phyloP scores from a whole-genome alignment of 169 alveolate species.

The Plasmodium gonderi region DNA sequence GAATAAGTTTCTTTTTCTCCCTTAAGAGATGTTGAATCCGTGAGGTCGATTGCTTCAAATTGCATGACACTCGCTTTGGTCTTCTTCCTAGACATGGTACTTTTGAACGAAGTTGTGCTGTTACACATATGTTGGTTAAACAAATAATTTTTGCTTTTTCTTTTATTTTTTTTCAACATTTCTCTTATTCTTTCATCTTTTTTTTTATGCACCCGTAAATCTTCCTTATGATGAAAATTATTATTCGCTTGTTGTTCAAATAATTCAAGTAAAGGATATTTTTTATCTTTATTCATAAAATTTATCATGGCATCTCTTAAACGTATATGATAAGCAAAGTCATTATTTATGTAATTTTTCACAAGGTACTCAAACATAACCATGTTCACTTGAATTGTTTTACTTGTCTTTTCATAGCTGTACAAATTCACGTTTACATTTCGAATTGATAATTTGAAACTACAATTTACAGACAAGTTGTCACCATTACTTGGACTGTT shows the following conservation, averaged over 20 bases:
- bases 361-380: background rate
- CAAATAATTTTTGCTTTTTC: constrained; percentile 26
- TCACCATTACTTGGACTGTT: background rate
- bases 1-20: too few relatives aligned
- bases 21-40: too few relatives aligned
- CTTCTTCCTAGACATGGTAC: background rate
- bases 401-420: constrained; percentile 5
- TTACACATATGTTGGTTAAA: constrained; percentile 15
- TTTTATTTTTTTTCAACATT: background rate
- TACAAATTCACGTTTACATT: background rate
- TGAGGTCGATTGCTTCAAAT: too few relatives aligned
- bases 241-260: background rate
- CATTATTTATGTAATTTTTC: constrained; percentile 34
- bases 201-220: background rate
- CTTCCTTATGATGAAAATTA: background rate
- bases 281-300: constrained; percentile 25
- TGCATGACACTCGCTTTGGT: too few relatives aligned
- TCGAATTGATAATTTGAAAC: background rate
- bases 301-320: constrained; percentile 3
- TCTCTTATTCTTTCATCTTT: constrained; percentile 9
- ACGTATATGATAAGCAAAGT: constrained; percentile 24
- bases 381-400: constrained; percentile 6
- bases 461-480: constrained; percentile 5
- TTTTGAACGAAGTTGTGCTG: background rate
- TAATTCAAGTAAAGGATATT: constrained; percentile 28